Percentiles rank a stretch among this genome's conserved stretches.
Conservation (phyloP, 148 eudicot genomes). For the Rhododendron molle region DNA sequence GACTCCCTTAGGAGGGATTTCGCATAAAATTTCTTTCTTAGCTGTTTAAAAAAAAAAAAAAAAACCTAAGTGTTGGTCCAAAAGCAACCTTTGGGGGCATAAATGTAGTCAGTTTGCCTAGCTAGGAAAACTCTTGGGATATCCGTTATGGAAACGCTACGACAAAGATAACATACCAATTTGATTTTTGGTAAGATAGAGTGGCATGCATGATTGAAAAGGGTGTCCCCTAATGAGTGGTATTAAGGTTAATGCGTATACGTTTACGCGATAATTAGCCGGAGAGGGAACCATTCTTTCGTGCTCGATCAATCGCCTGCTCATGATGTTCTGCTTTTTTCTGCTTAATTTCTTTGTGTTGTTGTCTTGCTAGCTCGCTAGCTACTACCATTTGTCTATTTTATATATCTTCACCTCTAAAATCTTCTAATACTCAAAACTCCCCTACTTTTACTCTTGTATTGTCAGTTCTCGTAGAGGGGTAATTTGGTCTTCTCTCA, state of each 20-base stretch:
- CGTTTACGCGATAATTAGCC: background rate
- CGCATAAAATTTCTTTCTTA: too few relatives aligned
- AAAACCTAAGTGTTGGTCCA: too few relatives aligned
- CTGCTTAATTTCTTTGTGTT: background rate
- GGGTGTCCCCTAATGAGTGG: too few relatives aligned
- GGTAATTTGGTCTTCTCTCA: background rate
- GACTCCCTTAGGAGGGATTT: too few relatives aligned
- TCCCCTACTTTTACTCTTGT: background rate
- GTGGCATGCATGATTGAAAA: too few relatives aligned
- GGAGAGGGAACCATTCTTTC: background rate
- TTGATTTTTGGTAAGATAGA: background rate
- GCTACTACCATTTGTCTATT: too few relatives aligned
- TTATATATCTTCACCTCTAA: background rate
- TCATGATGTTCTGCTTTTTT: background rate
- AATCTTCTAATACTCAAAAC: background rate
- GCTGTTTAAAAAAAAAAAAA: too few relatives aligned
- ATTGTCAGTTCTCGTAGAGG: background rate
- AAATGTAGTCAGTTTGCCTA: background rate
- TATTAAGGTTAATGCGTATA: background rate
- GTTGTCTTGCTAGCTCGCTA: background rate
- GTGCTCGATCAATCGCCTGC: background rate
- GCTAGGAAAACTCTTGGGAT: background rate
- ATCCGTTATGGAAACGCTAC: background rate
- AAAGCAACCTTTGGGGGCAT: background rate
- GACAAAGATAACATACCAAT: background rate